Base-by-base conservation (phyloP, 2,329 filamentous ascomycete species). In the Colletotrichum sp. region DNA sequence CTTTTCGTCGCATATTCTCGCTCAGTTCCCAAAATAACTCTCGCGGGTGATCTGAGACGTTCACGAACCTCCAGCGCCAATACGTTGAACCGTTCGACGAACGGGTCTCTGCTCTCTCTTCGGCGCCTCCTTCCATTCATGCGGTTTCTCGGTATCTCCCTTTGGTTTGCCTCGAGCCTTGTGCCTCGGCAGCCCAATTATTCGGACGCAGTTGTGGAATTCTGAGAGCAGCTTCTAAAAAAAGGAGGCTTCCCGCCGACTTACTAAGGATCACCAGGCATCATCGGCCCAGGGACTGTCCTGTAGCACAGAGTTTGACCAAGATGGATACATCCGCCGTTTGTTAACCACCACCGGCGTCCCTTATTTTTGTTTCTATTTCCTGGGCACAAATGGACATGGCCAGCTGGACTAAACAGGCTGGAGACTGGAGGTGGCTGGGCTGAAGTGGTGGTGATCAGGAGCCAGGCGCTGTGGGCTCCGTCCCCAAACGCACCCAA, bases 41-140 rank as follows among this genome's bases (percentile, higher is more conserved):
- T 65, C 34, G 65, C 48, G 36, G 70, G 16, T 65, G 71, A 65
- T 72, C 70, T 76, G 74, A 76, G 74, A 76, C 74, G 70, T 61
- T 60, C 43, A 39, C 59, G 64, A 76, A 69, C 48, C 48, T 76
- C 73, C 32, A 57, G 24, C 59, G 59, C 59, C 43, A 43, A 34
- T 43, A 34, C 32, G 24, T 32, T 55, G 65, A 55, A 65, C 64
- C 60, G 70, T 69, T 65, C 39, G 70, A 74, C 74, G 71, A 76
- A 74, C 65, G 26, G 57, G 70, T 60, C 34, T 72, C 30, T 59
- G 34, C 57, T 60, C 34, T 68, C 30, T 59, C 16, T 43, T 21
- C 43, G 57, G 24, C 59, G 48, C 14, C 52, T 34, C 28, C 32
- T 55, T 57, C 59, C 64, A 28, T 73, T 76, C 43, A 76, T 69